Base-by-base conservation (phyloP, 306 rosid genomes). In the Citrullus colocynthis region DNA sequence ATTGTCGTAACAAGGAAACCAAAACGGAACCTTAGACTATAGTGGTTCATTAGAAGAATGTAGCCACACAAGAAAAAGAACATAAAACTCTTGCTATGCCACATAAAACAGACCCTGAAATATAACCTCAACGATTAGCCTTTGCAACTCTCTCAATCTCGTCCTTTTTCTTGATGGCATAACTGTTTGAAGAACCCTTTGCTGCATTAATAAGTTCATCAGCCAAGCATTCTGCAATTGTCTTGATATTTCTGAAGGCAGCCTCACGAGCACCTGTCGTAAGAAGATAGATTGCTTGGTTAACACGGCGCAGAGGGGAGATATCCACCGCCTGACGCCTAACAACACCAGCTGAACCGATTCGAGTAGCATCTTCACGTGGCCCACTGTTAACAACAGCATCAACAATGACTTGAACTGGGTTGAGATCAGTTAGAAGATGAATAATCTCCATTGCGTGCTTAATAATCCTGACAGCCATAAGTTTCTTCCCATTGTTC, bases 131-230 rank as follows among this genome's bases (percentile, higher is more conserved):
- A 49, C 76, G 76, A 72, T 72, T 72, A 2, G 76, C 76, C 24
- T 72, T 72, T 4, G 76, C 76, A 49, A 72, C 76, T 49, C 76
- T 49, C 39, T 72, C 76, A 15, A 72, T 30, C 42, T 72, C 76
- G 2, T 72, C 76, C 60, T 72, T 72, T 15, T 72, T 72, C 76
- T 72, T 72, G 76, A 72, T 72, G 7, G 76, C 76, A 0, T 72
- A 72, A 28, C 76, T 72, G 76, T 72, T 72, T 0, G 76, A 72
- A 0, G 76, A 72, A 72, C 76, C 76, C 24, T 72, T 72, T 4
- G 76, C 76, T 45, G 76, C 76, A 24, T 72, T 72, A 72, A 72
- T 72, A 28, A 72, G 76, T 13, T 72, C 76, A 72, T 72, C 76
- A 1, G 76, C 76, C 42, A 72, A 49, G 14, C 76, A 72, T 16